Evolutionary conservation across 352 stramenopile genomes (phyloP), one percentile per base, ranked within the genome.

Genomic region (Paralagenidium karlingii): DNA sequence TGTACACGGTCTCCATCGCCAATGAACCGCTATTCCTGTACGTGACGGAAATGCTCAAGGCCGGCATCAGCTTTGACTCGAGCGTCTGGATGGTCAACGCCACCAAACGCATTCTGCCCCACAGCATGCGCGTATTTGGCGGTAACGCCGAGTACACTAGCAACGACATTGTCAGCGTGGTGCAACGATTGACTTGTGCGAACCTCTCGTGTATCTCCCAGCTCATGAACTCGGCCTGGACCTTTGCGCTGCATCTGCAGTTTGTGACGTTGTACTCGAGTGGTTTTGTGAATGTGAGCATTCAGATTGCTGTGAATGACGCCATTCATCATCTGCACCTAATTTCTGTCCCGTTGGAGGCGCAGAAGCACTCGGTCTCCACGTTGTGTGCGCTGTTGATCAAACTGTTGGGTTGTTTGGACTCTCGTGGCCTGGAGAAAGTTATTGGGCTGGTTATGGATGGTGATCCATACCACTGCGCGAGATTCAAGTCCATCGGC

Each of bases 261-360:
- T 70, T 70, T 26, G 45, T 58, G 24, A 68, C 39, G 12, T 25
- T 49, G 15, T 47, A 68, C 37, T 55, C 45, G 24, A 63, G 39
- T 1, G 62, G 62, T 1, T 70, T 63, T 43, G 32, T 75, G 7
- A 59, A 75, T 25, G 30, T 75, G 9, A 55, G 62, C 4, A 10
- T 70, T 10, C 59, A 68, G 10, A 26, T 70, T 3, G 49, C 53
- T 2, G 53, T 63, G 20, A 46, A 70, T 38, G 59, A 75, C 36
- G 59, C 70, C 8, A 27, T 69, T 34, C 49, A 70, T n/a, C 59
- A 75, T 19, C 26, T 75, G n/a, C 62, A 75, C 27, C 26, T 75
- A 22, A 29, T 75, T 1, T 51, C 62, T 3, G 24, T 75, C 5
- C 48, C 62, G 2, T 22, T 75, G 2, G 58, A 68, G 8, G 40